Evolutionary conservation across 371 early-diverging fungal species (phyloP), one percentile per base, ranked within the genome.

Genomic region (Rhizopus arrhizus): DNA sequence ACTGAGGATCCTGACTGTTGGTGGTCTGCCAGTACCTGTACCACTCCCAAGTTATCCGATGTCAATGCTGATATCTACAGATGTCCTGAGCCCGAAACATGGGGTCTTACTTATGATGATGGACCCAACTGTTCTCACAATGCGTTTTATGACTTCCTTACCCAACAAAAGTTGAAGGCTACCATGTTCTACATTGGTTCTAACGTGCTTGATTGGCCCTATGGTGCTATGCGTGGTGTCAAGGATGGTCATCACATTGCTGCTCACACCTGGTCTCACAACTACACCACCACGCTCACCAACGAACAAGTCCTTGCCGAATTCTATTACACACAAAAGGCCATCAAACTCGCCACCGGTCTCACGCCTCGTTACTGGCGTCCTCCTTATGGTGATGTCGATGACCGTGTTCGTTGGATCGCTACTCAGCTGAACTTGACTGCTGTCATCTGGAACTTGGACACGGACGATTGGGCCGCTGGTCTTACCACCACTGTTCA

Each of bases 251-350:
- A 83, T 58, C 75, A 74, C 15, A 71, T 85, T 46, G 73, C 73
- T 60, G 62, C 63, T 32, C 85, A 85, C 66, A 82, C 85, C 33
- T 84, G 85, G 85, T 78, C 82, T 46, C 89, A 88, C 59, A 75
- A 69, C 12, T 55, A 65, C 16, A 74, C 84, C 65, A 83, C 86
- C 29, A 74, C 82, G 9, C 63, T 81, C 56, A 71, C 78, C 32
- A 83, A 78, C 62, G 65, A 80, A 29, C 75, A 83, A 62, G 71
- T 88, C 7, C 69, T 85, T 35, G 81, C 85, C 47, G 86, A 88
- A 66, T 58, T 86, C 16, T 75, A 83, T 57, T 79, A 70, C 52
- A 76, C 79, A 15, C 70, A 70, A 56, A 78, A 77, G 56, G 74
- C 79, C 29, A 80, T 87, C 64, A 75, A 85, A 68, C 68, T 77